Evolutionary conservation across 257 asterid species (phyloP).

Genomic region (Datura wrightii): DNA sequence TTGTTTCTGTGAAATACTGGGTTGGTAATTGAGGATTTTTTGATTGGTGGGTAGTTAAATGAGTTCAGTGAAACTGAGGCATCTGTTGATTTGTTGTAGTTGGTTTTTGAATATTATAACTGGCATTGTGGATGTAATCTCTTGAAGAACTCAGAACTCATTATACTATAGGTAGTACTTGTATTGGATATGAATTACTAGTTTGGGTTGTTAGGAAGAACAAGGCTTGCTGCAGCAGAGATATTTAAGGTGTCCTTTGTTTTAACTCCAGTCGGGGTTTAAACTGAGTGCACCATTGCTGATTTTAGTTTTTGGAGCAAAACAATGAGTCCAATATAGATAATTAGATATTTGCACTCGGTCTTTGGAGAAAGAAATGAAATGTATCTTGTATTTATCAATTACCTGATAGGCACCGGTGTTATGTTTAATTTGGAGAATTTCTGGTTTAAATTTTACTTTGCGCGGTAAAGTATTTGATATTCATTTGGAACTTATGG

Average conservation of each 20-base stretch:
- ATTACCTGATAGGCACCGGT: neutral
- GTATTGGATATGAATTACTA: conserved; percentile 17
- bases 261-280: neutral
- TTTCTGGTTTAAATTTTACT: neutral
- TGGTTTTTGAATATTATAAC: conserved; percentile 6
- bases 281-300: neutral
- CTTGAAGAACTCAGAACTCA: neutral
- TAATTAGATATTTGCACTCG: neutral
- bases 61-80: conserved; percentile 21
- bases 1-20: neutral
- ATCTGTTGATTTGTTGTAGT: neutral
- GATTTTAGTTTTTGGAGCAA: neutral
- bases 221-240: neutral
- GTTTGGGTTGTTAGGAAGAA: conserved; percentile 17
- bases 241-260: neutral
- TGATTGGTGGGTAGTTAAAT: neutral
- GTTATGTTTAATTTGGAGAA: neutral
- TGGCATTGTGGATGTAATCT: neutral
- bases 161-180: neutral
- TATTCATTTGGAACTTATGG: conserved; percentile 11
- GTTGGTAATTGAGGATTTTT: neutral
- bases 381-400: neutral
- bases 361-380: conserved; percentile 14
- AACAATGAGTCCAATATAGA: neutral
- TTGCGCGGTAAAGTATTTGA: conserved; percentile 15